Conservation (phyloP, 768 basidiomycete genomes). For the Psilocybe tampanensis region DNA sequence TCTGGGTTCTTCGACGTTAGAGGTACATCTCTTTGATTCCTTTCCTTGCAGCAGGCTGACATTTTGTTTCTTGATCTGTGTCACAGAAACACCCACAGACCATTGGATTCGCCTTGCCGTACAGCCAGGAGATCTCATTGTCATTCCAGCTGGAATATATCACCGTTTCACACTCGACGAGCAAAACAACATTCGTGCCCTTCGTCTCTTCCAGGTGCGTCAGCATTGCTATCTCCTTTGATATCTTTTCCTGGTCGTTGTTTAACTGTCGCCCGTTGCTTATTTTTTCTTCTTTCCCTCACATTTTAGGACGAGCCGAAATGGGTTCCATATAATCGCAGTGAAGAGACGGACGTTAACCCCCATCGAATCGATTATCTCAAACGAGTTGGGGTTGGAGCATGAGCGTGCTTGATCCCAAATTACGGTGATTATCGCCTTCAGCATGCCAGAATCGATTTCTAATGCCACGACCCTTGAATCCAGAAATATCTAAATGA, state of each 20-base stretch:
- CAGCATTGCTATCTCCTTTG: too few relatives aligned
- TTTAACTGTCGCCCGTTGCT: background rate
- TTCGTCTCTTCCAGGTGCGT: conserved; percentile 82
- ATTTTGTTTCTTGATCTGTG: background rate
- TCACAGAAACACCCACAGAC: conserved; percentile 62
- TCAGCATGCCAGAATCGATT: background rate
- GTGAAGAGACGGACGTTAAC: conserved; percentile 63
- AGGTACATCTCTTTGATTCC: conserved; percentile 48
- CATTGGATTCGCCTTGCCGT: conserved; percentile 84
- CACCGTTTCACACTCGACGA: conserved; percentile 93
- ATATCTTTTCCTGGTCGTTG: background rate
- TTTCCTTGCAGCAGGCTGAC: background rate
- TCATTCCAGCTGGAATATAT: conserved; percentile 90
- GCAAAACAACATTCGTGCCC: conserved; percentile 68
- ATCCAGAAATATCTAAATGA: background rate
- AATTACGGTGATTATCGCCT: background rate
- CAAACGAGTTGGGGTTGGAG: conserved; percentile 44
- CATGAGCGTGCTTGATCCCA: conserved; percentile 20
- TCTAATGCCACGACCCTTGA: background rate
- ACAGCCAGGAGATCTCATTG: conserved; percentile 78
- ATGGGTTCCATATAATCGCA: conserved; percentile 81
- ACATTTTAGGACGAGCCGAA: conserved; percentile 80
- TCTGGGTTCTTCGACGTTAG: conserved; percentile 92
- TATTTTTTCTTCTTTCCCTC: background rate
- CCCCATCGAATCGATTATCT: conserved; percentile 65